Percentiles rank a stretch among this genome's conserved stretches.
These are phyloP conservation scores for Batrachochytrium dendrobatidis DNA, from an alignment of 371 early-diverging fungal species.

Conservation along the genomic window DNA sequence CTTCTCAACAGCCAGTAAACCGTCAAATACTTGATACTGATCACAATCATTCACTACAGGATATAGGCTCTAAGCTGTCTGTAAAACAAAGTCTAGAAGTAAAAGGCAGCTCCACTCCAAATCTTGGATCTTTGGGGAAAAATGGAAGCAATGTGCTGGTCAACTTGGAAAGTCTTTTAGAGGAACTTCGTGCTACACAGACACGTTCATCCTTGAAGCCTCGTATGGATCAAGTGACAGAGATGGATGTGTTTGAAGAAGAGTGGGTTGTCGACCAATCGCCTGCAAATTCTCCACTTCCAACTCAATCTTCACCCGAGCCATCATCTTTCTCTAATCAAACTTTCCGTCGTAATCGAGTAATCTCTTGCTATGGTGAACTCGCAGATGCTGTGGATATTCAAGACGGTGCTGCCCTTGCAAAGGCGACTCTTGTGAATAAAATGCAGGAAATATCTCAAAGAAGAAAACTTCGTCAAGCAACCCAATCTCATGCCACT, in stretches of 20 bases:
- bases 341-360: conserved; percentile 2
- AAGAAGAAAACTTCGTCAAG: too few species aligned
- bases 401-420: not conserved
- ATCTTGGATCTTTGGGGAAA: too few species aligned
- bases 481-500: too few species aligned
- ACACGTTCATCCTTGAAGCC: not conserved
- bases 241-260: conserved; percentile 7
- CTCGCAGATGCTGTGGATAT: not conserved
- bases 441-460: conserved; percentile 2
- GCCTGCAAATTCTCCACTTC: not conserved
- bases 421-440: not conserved
- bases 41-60: too few species aligned
- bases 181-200: not conserved
- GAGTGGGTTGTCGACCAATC: not conserved
- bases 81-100: too few species aligned
- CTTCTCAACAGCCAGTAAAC: too few species aligned
- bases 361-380: not conserved
- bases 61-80: too few species aligned
- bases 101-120: too few species aligned
- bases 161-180: conserved; percentile 1
- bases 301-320: not conserved
- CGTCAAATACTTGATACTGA: too few species aligned
- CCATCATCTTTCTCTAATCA: not conserved
- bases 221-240: not conserved
- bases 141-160: too few species aligned